Percentiles rank a stretch among this genome's conserved stretches.
These are phyloP conservation scores for Solidago caesia DNA, from an alignment of 129 eudicot species.

Conservation along the genomic window DNA sequence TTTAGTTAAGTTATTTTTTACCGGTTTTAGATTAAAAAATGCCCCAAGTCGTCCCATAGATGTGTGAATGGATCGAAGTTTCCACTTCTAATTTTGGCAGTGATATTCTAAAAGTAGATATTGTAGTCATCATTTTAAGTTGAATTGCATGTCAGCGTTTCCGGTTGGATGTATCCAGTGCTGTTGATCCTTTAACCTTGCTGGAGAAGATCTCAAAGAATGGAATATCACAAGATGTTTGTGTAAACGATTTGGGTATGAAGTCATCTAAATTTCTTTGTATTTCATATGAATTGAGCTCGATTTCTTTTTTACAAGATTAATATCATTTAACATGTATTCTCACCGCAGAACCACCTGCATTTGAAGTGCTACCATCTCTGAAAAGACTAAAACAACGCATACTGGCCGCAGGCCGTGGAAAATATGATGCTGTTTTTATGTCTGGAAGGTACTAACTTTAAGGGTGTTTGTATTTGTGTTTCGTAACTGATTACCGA, in stretches of 20 bases:
- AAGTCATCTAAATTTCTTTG: constrained; percentile 1
- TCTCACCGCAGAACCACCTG: constrained; percentile 69
- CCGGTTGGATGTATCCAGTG: constrained; percentile 60
- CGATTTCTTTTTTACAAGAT: constrained; percentile 3
- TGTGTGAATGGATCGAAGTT: background rate
- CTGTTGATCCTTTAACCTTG: constrained; percentile 70
- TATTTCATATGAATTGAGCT: constrained; percentile 3
- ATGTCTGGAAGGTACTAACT: constrained; percentile 90
- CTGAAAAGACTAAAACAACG: constrained; percentile 86
- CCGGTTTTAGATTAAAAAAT: background rate
- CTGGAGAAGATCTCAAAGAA: constrained; percentile 72
- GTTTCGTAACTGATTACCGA: too few relatives aligned
- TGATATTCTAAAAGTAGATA: background rate
- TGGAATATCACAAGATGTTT: constrained; percentile 97
- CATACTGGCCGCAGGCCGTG: constrained; percentile 80
- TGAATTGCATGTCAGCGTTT: constrained; percentile 52
- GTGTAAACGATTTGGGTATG: constrained; percentile 94
- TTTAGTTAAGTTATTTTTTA: too few relatives aligned
- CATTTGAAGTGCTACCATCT: constrained; percentile 94
- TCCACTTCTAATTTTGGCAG: background rate
- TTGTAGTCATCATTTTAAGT: background rate
- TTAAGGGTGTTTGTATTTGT: background rate
- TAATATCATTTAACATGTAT: constrained; percentile 3
- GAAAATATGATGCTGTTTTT: constrained; percentile 91
- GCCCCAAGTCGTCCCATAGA: background rate